Evolutionary conservation across 768 basidiomycete species (phyloP).

Genomic region (Suillus weaverae): DNA sequence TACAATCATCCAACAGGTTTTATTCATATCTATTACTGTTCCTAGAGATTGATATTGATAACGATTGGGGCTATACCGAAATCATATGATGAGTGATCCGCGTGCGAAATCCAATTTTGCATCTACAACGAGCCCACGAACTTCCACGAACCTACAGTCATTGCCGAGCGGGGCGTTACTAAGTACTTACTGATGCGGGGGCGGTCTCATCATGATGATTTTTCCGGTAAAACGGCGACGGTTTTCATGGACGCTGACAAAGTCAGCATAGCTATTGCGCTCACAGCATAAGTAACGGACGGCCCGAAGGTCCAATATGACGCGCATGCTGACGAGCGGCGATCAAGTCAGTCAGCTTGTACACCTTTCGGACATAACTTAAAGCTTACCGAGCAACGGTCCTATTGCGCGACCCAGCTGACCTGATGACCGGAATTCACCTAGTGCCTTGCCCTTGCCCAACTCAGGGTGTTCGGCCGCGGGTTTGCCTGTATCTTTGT

Average conservation of each 20-base stretch:
- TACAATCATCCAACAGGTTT: not conserved
- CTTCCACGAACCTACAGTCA: too few relatives aligned
- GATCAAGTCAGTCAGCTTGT: slow-evolving; percentile 13
- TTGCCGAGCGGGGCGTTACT: too few relatives aligned
- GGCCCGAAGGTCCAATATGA: slow-evolving; percentile 90
- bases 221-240: slow-evolving; percentile 29
- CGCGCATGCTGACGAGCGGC: slow-evolving; percentile 60
- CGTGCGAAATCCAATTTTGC: not conserved
- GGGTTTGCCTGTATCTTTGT: slow-evolving; percentile 57
- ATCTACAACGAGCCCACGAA: not conserved
- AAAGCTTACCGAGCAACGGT: slow-evolving; percentile 74
- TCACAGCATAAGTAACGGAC: slow-evolving; percentile 65
- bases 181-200: not conserved
- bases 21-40: not conserved
- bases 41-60: not conserved
- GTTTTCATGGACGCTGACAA: slow-evolving; percentile 59
- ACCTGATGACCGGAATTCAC: slow-evolving; percentile 87
- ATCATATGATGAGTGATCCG: not conserved
- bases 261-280: slow-evolving; percentile 63
- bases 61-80: not conserved
- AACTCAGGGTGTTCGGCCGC: slow-evolving; percentile 61
- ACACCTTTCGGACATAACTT: slow-evolving; percentile 6
- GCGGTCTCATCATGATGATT: slow-evolving; percentile 9
- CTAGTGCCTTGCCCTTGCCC: slow-evolving; percentile 82
- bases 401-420: slow-evolving; percentile 94